Conservation (phyloP, 1,139 yeast genomes). For the Blastobotrys persicus region DNA sequence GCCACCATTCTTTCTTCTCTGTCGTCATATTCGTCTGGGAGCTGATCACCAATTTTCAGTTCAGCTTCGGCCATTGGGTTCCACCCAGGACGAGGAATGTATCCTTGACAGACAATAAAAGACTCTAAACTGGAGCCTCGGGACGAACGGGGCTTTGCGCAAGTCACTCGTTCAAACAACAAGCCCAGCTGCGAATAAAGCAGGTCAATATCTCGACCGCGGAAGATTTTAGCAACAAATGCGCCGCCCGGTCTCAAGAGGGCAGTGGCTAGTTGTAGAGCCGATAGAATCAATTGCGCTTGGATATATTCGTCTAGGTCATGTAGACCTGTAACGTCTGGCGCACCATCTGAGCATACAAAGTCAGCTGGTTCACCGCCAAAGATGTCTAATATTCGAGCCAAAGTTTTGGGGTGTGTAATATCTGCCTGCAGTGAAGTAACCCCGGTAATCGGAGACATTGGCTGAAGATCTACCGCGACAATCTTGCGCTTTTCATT, state of each 20-base stretch:
- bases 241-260: conserved; percentile 84
- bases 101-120: conserved; percentile 87
- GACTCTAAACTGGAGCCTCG: conserved; percentile 93
- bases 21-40: conserved; percentile 28
- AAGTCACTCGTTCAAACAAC: conserved; percentile 78
- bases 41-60: conserved; percentile 11
- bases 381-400: conserved; percentile 70
- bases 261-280: conserved; percentile 86
- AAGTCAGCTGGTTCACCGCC: conserved; percentile 93
- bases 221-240: conserved; percentile 91
- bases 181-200: conserved; percentile 84
- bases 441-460: conserved; percentile 91
- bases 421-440: conserved; percentile 92
- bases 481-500: conserved; percentile 61
- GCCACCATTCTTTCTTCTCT: conserved; percentile 71
- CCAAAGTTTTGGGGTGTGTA: conserved; percentile 87
- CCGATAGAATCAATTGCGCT: conserved; percentile 88
- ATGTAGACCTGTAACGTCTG: conserved; percentile 96
- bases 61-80: conserved; percentile 44
- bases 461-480: conserved; percentile 94
- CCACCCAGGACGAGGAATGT: conserved; percentile 81
- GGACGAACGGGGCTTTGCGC: conserved; percentile 95
- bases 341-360: conserved; percentile 97
- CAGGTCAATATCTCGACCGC: conserved; percentile 93
- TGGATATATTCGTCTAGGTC: conserved; percentile 96